Base-by-base conservation (phyloP, 352 stramenopile genomes). In the Globisporangium splendens region DNA sequence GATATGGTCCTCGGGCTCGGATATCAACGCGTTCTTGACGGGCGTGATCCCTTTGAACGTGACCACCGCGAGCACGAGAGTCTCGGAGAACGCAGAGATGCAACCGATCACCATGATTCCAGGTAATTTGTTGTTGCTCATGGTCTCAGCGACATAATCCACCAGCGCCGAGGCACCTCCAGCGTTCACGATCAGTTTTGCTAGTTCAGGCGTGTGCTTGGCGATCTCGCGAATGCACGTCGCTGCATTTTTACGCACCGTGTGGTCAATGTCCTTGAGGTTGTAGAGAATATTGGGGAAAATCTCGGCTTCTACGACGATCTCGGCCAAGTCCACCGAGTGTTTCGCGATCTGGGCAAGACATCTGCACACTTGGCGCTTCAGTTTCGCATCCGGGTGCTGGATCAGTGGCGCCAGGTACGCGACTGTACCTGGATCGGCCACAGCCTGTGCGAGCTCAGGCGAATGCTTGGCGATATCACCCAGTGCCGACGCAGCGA, bases 51-150 rank as follows among this genome's bases (percentile, higher is more conserved):
- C 92, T 67, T 97, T 97, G 39, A 89, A 96, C 17, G 96, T 95
- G 67, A 98, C 96, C n/a, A 98, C 88, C 4, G 93, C 91, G 38
- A 98, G 76, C 20, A 93, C 94, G 11, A 98, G 67, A 5, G 93
- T 98, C 68, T 98, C 93, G 10, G 86, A 97, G 69, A 98, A 98
- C 0, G 94, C 94, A 11, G 90, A 95, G 55, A 98, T 98, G 76
- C 98, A 98, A 0, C 94, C 93, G 50, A 98, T 83, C 8, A 93
- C 93, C 93, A 98, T 98, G 66, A 98, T 97, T 0, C 93, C 94
- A 1, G 94, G 94, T 5, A 98, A 72, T 50, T 97, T 97, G 62
- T 95, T 95, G 73, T 97, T 98, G 8, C 93, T 93, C 0, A 84
- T 71, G 1, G 91, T 86, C 42, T 98, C 93, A 0, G 78, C 78